Conservation (phyloP, 768 basidiomycete genomes). For the Auricularia sp. region DNA sequence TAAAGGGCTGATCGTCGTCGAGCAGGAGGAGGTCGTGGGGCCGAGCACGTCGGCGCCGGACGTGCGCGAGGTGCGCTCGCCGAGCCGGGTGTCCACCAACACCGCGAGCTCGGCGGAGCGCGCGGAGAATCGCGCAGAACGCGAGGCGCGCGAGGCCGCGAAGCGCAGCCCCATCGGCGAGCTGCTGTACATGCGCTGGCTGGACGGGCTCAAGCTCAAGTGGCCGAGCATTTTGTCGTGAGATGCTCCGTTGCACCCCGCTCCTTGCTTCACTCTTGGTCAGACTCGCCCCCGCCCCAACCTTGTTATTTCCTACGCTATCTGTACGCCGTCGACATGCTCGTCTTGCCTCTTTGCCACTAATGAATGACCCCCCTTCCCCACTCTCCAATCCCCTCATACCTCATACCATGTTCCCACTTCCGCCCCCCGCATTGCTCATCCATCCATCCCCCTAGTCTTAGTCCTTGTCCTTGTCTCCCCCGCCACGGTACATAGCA, state of each 20-base stretch:
- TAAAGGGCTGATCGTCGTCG: constrained; percentile 73
- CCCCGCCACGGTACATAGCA: background rate
- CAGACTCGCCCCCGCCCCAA: background rate
- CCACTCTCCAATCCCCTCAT: no score
- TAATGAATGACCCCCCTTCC: no score
- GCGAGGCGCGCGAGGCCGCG: constrained; percentile 36
- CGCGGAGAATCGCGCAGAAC: constrained; percentile 23
- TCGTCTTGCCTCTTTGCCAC: no score
- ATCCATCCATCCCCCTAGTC: no score
- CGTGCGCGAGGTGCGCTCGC: constrained; percentile 20
- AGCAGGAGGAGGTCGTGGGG: constrained; percentile 61
- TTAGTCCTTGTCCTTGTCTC: background rate
- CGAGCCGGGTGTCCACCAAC: constrained; percentile 5
- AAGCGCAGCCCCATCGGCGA: constrained; percentile 78
- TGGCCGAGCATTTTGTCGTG: constrained; percentile 45
- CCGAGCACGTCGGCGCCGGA: constrained; percentile 22
- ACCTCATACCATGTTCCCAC: no score
- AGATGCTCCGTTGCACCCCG: background rate
- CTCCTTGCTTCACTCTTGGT: background rate
- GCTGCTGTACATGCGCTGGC: constrained; percentile 93
- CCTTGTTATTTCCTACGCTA: no score
- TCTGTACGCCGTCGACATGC: no score
- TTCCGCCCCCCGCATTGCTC: no score
- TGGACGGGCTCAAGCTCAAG: constrained; percentile 82
- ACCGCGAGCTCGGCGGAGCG: constrained; percentile 18